phyloP scores from a whole-genome alignment of 108 stramenopile species.

The Cyclotella atomus region DNA sequence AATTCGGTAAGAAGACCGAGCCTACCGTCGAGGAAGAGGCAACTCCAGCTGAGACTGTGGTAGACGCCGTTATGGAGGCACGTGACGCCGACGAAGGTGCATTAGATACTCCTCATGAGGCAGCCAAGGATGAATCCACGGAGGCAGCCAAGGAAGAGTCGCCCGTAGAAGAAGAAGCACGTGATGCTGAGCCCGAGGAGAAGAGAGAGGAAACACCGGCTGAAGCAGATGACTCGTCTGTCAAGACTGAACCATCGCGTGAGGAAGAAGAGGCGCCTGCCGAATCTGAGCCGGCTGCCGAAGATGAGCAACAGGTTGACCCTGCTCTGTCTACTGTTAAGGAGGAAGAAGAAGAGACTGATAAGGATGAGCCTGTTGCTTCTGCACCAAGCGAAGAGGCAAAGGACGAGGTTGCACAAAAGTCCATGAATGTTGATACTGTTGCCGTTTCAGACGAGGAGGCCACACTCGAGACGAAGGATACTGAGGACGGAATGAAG shows the following conservation, averaged over 20 bases:
- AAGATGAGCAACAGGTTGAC: slow-evolving; percentile 2
- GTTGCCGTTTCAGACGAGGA: not conserved
- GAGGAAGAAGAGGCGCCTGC: slow-evolving; percentile 1
- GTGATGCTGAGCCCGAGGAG: slow-evolving; percentile 10
- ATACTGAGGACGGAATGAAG: not conserved
- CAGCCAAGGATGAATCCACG: not conserved
- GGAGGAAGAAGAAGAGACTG: slow-evolving; percentile 25
- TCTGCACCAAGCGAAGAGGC: slow-evolving; percentile 11
- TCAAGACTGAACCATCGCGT: not conserved
- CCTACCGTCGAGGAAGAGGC: slow-evolving; percentile 5
- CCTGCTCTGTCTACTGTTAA: slow-evolving; percentile 21
- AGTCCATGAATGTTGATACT: not conserved
- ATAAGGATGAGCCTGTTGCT: slow-evolving; percentile 8
- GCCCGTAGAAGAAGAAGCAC: slow-evolving; percentile 2
- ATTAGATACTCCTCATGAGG: not conserved
- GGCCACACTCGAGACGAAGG: slow-evolving; percentile 4
- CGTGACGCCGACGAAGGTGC: slow-evolving; percentile 31
- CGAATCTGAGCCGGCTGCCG: slow-evolving; percentile 9
- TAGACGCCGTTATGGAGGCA: slow-evolving; percentile 44
- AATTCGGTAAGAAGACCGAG: not conserved
- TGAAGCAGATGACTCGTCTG: not conserved
- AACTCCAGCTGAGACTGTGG: not conserved
- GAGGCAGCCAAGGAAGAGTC: not conserved
- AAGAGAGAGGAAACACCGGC: slow-evolving; percentile 12
- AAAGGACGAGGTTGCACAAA: slow-evolving; percentile 10